These are phyloP conservation scores for Pseudoturritis turrita DNA, from an alignment of 345 rosid species.

Conservation along the genomic window DNA sequence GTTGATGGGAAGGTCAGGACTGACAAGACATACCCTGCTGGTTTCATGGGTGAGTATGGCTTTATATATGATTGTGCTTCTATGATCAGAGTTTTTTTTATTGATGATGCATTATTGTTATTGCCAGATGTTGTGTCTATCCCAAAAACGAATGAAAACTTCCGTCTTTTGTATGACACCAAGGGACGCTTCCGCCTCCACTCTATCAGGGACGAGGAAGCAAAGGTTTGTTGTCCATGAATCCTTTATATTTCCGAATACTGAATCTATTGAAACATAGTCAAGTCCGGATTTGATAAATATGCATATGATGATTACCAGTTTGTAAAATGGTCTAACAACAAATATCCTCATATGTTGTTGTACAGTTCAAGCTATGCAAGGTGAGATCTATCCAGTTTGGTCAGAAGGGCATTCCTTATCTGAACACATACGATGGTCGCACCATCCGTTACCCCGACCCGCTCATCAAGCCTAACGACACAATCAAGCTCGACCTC, in stretches of 20 bases:
- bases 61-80: neutral
- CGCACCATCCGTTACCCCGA: slow-evolving; percentile 27
- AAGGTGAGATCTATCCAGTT: slow-evolving; percentile 60
- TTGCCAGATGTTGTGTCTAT: slow-evolving; percentile 61
- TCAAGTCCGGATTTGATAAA: too few species aligned
- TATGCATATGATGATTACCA: neutral
- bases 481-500: slow-evolving; percentile 67
- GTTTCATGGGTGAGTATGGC: slow-evolving; percentile 35
- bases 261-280: neutral
- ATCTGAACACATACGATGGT: slow-evolving; percentile 51
- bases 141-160: slow-evolving; percentile 74
- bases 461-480: slow-evolving; percentile 67
- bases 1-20: slow-evolving; percentile 55
- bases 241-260: slow-evolving; percentile 24
- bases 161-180: slow-evolving; percentile 67
- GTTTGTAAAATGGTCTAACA: neutral
- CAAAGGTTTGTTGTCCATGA: slow-evolving; percentile 63
- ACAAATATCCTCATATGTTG: slow-evolving; percentile 34
- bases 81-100: neutral
- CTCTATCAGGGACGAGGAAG: slow-evolving; percentile 26
- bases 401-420: slow-evolving; percentile 71
- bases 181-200: slow-evolving; percentile 26
- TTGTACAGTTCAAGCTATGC: slow-evolving; percentile 77
- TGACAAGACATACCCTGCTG: slow-evolving; percentile 45
- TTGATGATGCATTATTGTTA: neutral